phyloP scores from a whole-genome alignment of 345 rosid species.

The Eutrema japonicum region DNA sequence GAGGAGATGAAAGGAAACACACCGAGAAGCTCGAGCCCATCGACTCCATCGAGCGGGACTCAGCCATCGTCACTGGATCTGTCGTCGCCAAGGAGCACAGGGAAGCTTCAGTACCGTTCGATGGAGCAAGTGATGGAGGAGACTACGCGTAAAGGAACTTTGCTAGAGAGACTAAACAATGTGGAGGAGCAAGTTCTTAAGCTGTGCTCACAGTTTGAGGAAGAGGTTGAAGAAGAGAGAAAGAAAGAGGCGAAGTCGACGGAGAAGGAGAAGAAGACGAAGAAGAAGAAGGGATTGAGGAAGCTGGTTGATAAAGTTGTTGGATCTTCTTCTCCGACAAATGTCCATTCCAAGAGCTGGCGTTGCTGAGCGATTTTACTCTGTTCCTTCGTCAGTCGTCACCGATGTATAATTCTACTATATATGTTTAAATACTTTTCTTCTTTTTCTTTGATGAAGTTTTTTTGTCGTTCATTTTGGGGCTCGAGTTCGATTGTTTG shows the following conservation, averaged over 20 bases:
- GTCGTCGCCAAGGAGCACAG: slow-evolving; percentile 36
- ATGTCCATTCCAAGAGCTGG: slow-evolving; percentile 36
- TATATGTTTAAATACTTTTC: not conserved
- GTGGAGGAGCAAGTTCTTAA: slow-evolving; percentile 45
- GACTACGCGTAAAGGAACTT: slow-evolving; percentile 38
- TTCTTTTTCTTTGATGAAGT: not conserved
- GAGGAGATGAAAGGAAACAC: slow-evolving; percentile 44
- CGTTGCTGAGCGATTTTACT: slow-evolving; percentile 27
- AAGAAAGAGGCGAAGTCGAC: slow-evolving; percentile 16
- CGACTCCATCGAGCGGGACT: slow-evolving; percentile 44
- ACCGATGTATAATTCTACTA: slow-evolving; percentile 3
- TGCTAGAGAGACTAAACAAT: slow-evolving; percentile 40
- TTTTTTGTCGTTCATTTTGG: not conserved
- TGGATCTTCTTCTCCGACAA: slow-evolving; percentile 45
- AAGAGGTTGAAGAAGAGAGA: slow-evolving; percentile 33
- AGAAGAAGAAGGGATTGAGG: slow-evolving; percentile 41
- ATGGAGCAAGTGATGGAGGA: slow-evolving; percentile 42
- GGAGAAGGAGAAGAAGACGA: slow-evolving; percentile 5
- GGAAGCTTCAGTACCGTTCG: slow-evolving; percentile 34
- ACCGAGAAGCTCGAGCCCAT: slow-evolving; percentile 46
- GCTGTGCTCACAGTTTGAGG: slow-evolving; percentile 37
- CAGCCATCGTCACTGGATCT: slow-evolving; percentile 39
- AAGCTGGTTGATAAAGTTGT: slow-evolving; percentile 43
- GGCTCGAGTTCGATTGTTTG: not conserved
- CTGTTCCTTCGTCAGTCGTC: not conserved